Percentiles rank a stretch among this genome's conserved stretches.
phyloP scores from a whole-genome alignment of 192 early-diverging fungal species.

The Globomyces pollinis-pini region DNA sequence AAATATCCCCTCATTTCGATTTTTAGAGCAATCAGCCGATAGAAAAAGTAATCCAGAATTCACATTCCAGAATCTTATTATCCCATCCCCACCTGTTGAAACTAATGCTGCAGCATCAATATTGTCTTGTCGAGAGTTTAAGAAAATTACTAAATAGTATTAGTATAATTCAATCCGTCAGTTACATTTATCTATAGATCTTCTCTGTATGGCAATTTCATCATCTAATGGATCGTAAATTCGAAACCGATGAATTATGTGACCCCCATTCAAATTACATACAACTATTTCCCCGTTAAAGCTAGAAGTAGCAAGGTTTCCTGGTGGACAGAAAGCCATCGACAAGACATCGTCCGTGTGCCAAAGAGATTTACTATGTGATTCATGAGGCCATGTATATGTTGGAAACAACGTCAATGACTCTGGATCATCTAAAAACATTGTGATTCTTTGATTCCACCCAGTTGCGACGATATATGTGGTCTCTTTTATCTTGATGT shows the following conservation, averaged over 20 bases:
- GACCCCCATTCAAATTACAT: constrained; percentile 29
- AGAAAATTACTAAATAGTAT: constrained; percentile 30
- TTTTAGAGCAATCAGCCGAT: constrained; percentile 27
- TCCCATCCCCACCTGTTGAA: constrained; percentile 38
- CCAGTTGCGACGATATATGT: constrained; percentile 42
- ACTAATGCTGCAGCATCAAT: constrained; percentile 24
- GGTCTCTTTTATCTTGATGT: constrained; percentile 34
- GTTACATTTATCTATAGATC: constrained; percentile 39
- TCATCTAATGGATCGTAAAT: constrained; percentile 16
- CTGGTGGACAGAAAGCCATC: constrained; percentile 38
- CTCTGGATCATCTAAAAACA: constrained; percentile 39
- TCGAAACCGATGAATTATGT: constrained; percentile 27
- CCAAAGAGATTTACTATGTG: constrained; percentile 13
- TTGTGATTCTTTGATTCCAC: constrained; percentile 40
- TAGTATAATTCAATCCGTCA: neutral
- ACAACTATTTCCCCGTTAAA: constrained; percentile 45
- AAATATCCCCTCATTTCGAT: constrained; percentile 19
- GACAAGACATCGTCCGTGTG: constrained; percentile 46
- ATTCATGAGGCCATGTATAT: constrained; percentile 20
- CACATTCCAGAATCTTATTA: constrained; percentile 43
- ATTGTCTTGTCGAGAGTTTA: constrained; percentile 12
- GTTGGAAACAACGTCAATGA: constrained; percentile 18
- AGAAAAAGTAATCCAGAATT: constrained; percentile 18
- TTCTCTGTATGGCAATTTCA: constrained; percentile 8
- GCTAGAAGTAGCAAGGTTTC: constrained; percentile 34